Evolutionary conservation across 148 eudicot species (phyloP), one percentile per base, ranked within the genome.

Genomic region (Chenopodium berlandieri): DNA sequence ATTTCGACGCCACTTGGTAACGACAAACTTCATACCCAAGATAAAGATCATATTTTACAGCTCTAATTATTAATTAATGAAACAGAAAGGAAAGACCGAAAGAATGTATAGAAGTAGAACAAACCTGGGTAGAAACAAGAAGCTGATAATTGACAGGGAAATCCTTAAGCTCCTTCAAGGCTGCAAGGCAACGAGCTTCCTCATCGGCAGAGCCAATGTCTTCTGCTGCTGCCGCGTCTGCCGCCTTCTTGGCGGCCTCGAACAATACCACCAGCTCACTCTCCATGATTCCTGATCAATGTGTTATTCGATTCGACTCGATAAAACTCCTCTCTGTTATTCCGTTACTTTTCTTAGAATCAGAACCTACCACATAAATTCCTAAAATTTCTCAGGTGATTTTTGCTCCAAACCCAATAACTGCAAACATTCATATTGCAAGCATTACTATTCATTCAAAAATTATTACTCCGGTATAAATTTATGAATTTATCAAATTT

Each of bases 111-210:
- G n/a, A 9, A 11, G 5, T 63, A 23, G 19, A 68, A 56, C 44
- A 17, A 77, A 93, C 97, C 93, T 93, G 91, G 4, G 97, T 89
- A 37, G 92, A 87, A 54, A 91, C 94, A 25, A 93, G 91, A 83
- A 93, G 79, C 75, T 91, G 84, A 83, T 91, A 91, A 84, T 86
- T 89, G 31, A 93, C 93, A 64, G 94, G 97, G 63, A 90, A 91
- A 70, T 83, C 80, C 81, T 88, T 86, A 50, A 93, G 91, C 80
- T 67, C 81, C 13, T 88, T 86, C 54, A 93, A 85, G 13, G 94
- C 90, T 31, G 90, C 93, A 74, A 93, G 89, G 71, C 97, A 93
- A 6, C 88, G 91, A 54, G 69, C 84, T 88, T 91, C 77, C 63
- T 74, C 94, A 62, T 86, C 94, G 30, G 81, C 85, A 1, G 84